Evolutionary conservation across 1,284 basidiomycete genomes (phyloP).

Genomic region (Sanghuangporus weigelae): DNA sequence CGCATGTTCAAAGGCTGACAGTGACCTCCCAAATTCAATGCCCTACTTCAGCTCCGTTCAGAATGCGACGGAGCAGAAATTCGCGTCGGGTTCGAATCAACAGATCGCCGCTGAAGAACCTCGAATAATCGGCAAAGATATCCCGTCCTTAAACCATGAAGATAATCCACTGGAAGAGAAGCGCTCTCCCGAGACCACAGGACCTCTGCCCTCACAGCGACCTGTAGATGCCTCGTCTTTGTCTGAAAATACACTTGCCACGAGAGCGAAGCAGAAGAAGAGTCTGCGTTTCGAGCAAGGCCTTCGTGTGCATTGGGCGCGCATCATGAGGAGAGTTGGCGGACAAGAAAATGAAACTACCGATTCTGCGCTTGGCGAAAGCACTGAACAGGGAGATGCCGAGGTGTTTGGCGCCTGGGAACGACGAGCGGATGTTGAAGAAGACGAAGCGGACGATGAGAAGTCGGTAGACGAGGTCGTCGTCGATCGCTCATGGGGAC

Average conservation of each 20-base stretch:
- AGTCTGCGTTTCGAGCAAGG: conserved; percentile 8
- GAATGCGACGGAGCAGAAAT: not conserved
- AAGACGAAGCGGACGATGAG: conserved; percentile 31
- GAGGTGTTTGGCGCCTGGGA: not conserved
- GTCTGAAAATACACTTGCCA: not conserved
- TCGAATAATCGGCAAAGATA: not conserved
- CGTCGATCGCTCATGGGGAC: conserved; percentile 61
- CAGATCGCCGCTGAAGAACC: not conserved
- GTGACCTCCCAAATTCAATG: not conserved
- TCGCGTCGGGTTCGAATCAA: not conserved
- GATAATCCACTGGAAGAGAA: not conserved
- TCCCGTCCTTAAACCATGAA: not conserved
- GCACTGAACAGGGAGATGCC: conserved; percentile 4
- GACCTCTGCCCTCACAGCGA: not conserved
- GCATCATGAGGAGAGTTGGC: conserved; percentile 12
- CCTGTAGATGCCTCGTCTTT: not conserved
- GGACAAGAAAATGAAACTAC: conserved; percentile 1
- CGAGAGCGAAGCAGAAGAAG: conserved; percentile 4
- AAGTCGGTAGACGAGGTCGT: conserved; percentile 56
- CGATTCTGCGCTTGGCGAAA: conserved; percentile 5
- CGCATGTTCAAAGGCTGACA: conserved; percentile 1
- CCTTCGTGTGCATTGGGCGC: conserved; percentile 14
- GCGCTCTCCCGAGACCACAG: not conserved
- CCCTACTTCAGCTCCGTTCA: conserved; percentile 10
- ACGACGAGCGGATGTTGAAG: conserved; percentile 23